These are phyloP conservation scores for Lignosus rhinocerotis DNA, from an alignment of 1,284 basidiomycete genomes.

Conservation along the genomic window DNA sequence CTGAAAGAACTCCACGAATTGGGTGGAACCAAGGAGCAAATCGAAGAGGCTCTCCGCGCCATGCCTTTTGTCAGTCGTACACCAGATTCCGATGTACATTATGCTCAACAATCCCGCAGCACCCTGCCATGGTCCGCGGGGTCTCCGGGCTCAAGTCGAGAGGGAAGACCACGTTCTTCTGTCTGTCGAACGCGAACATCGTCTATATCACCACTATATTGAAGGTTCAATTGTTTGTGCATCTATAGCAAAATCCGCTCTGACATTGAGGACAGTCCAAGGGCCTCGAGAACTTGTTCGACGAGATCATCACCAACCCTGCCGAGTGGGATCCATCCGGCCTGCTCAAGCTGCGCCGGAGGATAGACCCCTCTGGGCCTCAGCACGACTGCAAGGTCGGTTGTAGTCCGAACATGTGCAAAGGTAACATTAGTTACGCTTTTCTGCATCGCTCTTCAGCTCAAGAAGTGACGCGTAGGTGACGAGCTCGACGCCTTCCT, in stretches of 20 bases:
- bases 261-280: constrained; percentile 54
- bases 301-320: constrained; percentile 91
- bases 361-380: constrained; percentile 72
- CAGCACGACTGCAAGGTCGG: constrained; percentile 89
- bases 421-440: constrained; percentile 52
- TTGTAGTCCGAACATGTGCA: constrained; percentile 98
- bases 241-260: background rate
- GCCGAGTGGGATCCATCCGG: constrained; percentile 80
- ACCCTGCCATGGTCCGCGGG: constrained; percentile 95
- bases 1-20: constrained; percentile 70
- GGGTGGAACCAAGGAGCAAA: constrained; percentile 72
- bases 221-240: constrained; percentile 47
- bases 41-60: constrained; percentile 74
- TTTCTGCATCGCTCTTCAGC: no score
- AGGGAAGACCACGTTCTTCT: constrained; percentile 81
- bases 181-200: constrained; percentile 92
- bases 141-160: constrained; percentile 72
- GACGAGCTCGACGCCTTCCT: constrained; percentile 88
- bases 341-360: constrained; percentile 75
- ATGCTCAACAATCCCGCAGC: constrained; percentile 48
- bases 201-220: constrained; percentile 92
- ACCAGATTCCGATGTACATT: background rate
- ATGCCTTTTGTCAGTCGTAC: constrained; percentile 81
- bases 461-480: constrained; percentile 44
- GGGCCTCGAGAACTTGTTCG: constrained; percentile 73